These are phyloP conservation scores for Paraconiothyrium brasiliense DNA, from an alignment of 2,329 filamentous ascomycete genomes.

Conservation along the genomic window DNA sequence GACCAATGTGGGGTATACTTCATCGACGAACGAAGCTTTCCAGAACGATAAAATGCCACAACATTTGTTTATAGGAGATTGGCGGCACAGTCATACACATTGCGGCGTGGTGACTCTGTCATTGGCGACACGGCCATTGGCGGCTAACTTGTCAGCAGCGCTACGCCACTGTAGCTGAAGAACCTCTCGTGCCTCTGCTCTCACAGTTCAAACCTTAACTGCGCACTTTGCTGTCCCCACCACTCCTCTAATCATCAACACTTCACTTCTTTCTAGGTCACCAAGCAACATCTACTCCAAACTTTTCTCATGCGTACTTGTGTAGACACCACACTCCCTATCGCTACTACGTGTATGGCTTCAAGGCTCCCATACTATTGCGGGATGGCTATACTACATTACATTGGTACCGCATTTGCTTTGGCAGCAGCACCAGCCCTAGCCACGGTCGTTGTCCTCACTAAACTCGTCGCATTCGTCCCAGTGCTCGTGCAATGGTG, in stretches of 20 bases:
- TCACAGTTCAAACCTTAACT: neutral
- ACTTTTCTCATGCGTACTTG: neutral
- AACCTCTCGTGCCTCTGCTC: neutral
- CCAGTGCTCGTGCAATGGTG: neutral
- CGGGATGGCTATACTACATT: neutral
- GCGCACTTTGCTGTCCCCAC: neutral
- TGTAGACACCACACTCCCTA: neutral
- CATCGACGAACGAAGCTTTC: too few relatives aligned
- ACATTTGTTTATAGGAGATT: neutral
- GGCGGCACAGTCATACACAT: neutral
- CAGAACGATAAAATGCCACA: too few relatives aligned
- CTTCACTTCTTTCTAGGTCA: neutral
- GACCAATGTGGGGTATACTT: too few relatives aligned
- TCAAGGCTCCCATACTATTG: neutral
- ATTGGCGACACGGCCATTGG: neutral
- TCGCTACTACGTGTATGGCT: neutral
- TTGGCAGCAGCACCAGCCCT: neutral
- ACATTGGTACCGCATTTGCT: neutral
- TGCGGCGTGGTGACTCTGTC: neutral
- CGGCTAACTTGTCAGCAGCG: neutral
- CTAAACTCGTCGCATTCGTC: neutral
- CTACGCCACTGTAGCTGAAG: neutral
- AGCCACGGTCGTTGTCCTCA: neutral
- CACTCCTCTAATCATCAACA: neutral
- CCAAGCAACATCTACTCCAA: neutral